Conservation (phyloP, 1,284 basidiomycete species). For the Ceratobasidium theobromae region DNA sequence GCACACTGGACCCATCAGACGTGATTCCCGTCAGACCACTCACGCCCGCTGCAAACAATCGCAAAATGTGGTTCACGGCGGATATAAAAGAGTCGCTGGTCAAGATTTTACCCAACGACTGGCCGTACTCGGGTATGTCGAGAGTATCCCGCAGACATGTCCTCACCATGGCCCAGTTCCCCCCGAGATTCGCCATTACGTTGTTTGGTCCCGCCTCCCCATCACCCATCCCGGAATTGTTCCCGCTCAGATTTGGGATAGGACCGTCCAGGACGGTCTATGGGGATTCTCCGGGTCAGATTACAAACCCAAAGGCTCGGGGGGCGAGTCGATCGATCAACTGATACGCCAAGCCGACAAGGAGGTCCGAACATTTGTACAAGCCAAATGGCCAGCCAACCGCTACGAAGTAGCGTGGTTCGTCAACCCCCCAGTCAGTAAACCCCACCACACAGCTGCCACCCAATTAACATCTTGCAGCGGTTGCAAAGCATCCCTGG, state of each 20-base stretch:
- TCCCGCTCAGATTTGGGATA: slow-evolving; percentile 35
- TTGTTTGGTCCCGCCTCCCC: slow-evolving; percentile 74
- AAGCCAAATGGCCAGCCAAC: slow-evolving; percentile 60
- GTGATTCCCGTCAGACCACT: slow-evolving; percentile 34
- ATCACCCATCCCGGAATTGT: slow-evolving; percentile 54
- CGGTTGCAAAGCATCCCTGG: slow-evolving; percentile 76
- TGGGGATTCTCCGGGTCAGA: slow-evolving; percentile 72
- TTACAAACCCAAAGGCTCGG: slow-evolving; percentile 44
- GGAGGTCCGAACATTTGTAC: slow-evolving; percentile 61
- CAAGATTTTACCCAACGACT: slow-evolving; percentile 77
- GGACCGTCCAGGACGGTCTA: slow-evolving; percentile 50
- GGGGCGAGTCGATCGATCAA: slow-evolving; percentile 51
- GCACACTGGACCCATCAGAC: neutral
- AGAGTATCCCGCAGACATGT: no score
- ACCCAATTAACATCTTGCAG: slow-evolving; percentile 45
- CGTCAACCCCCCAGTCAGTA: slow-evolving; percentile 70
- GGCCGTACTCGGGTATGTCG: slow-evolving; percentile 75
- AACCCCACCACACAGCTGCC: neutral
- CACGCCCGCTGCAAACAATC: slow-evolving; percentile 32
- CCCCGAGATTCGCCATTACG: slow-evolving; percentile 66
- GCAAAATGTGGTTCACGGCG: slow-evolving; percentile 60
- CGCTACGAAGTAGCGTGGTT: slow-evolving; percentile 86
- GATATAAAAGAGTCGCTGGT: slow-evolving; percentile 59
- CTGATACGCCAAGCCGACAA: slow-evolving; percentile 54
- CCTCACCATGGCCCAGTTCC: no score